Conservation (phyloP, 768 basidiomycete genomes). For the Sistotremastrum niveocremeum region DNA sequence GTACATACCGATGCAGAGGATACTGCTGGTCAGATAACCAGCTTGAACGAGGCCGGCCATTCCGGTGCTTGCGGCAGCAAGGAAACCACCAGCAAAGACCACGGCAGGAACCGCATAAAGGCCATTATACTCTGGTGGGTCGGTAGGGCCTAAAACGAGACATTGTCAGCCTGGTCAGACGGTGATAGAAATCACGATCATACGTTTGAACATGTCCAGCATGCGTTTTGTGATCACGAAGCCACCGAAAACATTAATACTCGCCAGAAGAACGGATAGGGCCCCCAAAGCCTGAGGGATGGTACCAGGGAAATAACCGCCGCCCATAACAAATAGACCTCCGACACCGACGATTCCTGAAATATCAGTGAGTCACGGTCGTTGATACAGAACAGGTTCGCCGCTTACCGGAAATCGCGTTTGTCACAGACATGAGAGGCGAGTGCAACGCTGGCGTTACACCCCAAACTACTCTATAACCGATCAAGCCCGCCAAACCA, state of each 20-base stretch:
- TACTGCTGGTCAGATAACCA: constrained; percentile 71
- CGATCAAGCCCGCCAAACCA: constrained; percentile 73
- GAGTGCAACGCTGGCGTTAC: constrained; percentile 82
- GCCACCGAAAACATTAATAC: constrained; percentile 79
- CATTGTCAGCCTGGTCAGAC: background rate
- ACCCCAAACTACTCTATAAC: constrained; percentile 84
- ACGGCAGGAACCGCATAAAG: constrained; percentile 68
- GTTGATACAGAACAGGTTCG: background rate
- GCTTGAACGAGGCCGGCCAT: constrained; percentile 81
- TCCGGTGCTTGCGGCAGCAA: constrained; percentile 72
- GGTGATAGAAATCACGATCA: constrained; percentile 5
- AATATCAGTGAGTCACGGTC: background rate
- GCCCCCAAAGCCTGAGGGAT: constrained; percentile 72
- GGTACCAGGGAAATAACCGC: constrained; percentile 70
- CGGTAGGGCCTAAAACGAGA: constrained; percentile 45
- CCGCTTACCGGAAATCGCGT: constrained; percentile 66
- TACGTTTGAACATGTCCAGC: constrained; percentile 88
- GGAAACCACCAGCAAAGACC: constrained; percentile 72
- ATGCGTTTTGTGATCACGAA: constrained; percentile 86
- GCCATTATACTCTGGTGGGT: constrained; percentile 83
- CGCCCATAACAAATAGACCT: constrained; percentile 85
- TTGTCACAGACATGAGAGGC: constrained; percentile 84
- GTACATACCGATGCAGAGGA: constrained; percentile 66
- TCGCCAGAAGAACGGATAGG: constrained; percentile 72
- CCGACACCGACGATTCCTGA: constrained; percentile 67